phyloP scores from a whole-genome alignment of 768 basidiomycete genomes.

The Naganishia vaughanmartiniae region DNA sequence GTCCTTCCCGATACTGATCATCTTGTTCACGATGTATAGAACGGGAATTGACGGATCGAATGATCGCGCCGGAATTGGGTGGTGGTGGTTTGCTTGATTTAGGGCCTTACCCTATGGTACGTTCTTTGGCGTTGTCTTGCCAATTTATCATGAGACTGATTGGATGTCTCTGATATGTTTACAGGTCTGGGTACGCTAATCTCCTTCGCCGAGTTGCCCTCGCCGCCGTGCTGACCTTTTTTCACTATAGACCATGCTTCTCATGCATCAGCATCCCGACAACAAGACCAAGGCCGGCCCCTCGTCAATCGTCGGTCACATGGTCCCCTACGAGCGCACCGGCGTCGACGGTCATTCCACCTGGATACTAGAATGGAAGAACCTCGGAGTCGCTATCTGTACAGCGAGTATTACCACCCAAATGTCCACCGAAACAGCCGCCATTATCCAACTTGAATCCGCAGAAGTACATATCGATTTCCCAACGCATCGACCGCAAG shows the following conservation, averaged over 20 bases:
- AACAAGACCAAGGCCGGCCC: constrained; percentile 63
- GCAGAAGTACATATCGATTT: constrained; percentile 64
- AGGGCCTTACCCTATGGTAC: constrained; percentile 73
- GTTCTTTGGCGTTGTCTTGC: not conserved
- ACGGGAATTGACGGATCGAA: constrained; percentile 66
- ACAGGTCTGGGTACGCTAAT: constrained; percentile 25
- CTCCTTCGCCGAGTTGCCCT: constrained; percentile 27
- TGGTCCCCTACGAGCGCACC: constrained; percentile 73
- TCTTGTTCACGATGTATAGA: constrained; percentile 53
- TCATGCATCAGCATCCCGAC: constrained; percentile 73
- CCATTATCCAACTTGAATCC: constrained; percentile 68
- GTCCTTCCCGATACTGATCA: not conserved
- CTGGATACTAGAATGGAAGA: constrained; percentile 69
- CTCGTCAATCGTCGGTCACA: constrained; percentile 63
- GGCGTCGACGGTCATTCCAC: constrained; percentile 75
- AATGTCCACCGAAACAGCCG: constrained; percentile 35
- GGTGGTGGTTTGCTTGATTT: constrained; percentile 82
- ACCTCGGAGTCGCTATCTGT: constrained; percentile 58
- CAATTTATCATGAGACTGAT: not conserved
- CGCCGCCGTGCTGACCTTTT: constrained; percentile 29
- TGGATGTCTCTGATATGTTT: not conserved
- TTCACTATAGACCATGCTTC: constrained; percentile 66
- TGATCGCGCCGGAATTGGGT: constrained; percentile 73
- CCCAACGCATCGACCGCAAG: constrained; percentile 67
- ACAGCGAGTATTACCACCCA: constrained; percentile 37